Percentiles rank a stretch among this genome's conserved stretches.
Conservation (phyloP, 345 rosid species). For the Heritiera fomes region DNA sequence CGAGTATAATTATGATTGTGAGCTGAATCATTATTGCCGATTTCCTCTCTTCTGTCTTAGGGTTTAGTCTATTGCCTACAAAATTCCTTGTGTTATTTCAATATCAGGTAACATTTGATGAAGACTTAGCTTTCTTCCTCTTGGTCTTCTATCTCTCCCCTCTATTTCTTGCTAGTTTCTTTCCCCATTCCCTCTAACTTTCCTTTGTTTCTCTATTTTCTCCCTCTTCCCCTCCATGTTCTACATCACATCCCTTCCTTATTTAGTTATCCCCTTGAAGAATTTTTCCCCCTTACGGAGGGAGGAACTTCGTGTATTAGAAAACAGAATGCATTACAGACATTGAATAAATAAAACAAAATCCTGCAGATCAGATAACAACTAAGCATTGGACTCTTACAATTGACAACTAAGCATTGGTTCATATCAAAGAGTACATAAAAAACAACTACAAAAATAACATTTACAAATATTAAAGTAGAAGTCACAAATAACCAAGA, state of each 20-base stretch:
- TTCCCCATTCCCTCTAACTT: not conserved
- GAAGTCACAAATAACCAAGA: not conserved
- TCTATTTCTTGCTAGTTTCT: not conserved
- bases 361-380: not conserved
- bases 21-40: not conserved
- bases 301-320: not conserved
- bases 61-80: not conserved
- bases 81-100: not conserved
- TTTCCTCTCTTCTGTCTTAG: not conserved
- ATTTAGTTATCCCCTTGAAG: not conserved
- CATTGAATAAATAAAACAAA: not conserved
- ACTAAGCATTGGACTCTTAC: not conserved
- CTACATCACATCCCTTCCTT: conserved; percentile 1
- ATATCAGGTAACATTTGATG: not conserved
- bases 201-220: not conserved
- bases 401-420: not conserved
- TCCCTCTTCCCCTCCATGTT: not conserved
- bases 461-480: not conserved
- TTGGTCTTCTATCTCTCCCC: not conserved
- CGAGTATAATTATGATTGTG: not conserved
- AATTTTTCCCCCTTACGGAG: not conserved
- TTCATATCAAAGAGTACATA: not conserved
- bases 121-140: not conserved
- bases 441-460: not conserved
- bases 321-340: not conserved